Evolutionary conservation across 768 basidiomycete species (phyloP).

Genomic region (Suillus alpinus): DNA sequence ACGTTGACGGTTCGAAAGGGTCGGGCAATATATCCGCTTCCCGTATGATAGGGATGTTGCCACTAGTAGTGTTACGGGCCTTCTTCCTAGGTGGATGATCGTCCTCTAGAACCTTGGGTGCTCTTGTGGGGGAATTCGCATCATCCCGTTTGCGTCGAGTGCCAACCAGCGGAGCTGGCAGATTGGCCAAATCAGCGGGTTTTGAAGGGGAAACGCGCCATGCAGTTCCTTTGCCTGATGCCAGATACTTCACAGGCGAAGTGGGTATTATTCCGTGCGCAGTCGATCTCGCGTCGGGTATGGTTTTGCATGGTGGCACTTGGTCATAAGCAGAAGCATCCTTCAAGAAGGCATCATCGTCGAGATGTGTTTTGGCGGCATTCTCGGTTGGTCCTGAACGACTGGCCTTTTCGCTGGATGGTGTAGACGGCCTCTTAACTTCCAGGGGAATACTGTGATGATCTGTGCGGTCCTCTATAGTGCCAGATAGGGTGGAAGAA

Average conservation of each 20-base stretch:
- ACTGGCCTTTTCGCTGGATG: background rate
- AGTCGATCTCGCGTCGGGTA: no score
- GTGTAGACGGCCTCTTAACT: background rate
- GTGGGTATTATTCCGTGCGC: background rate
- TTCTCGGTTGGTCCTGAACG: background rate
- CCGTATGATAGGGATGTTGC: conserved; percentile 1
- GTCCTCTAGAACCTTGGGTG: background rate
- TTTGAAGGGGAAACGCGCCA: background rate
- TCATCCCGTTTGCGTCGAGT: conserved; percentile 27
- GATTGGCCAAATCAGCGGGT: background rate
- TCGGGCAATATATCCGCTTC: background rate
- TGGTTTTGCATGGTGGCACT: background rate
- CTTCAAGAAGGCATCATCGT: background rate
- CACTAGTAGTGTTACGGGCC: conserved; percentile 1
- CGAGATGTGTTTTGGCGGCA: background rate
- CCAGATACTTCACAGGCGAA: background rate
- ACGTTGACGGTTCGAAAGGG: conserved; percentile 3
- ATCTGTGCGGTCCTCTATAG: background rate
- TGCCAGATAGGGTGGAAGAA: background rate
- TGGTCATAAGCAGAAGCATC: background rate
- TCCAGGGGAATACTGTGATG: background rate
- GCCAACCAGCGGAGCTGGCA: conserved; percentile 17
- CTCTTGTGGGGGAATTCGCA: background rate
- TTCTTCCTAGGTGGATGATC: conserved; percentile 21
- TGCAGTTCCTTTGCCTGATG: background rate